These are phyloP conservation scores for Aspergillus versicolor DNA, from an alignment of 2,329 filamentous ascomycete species.

Conservation along the genomic window DNA sequence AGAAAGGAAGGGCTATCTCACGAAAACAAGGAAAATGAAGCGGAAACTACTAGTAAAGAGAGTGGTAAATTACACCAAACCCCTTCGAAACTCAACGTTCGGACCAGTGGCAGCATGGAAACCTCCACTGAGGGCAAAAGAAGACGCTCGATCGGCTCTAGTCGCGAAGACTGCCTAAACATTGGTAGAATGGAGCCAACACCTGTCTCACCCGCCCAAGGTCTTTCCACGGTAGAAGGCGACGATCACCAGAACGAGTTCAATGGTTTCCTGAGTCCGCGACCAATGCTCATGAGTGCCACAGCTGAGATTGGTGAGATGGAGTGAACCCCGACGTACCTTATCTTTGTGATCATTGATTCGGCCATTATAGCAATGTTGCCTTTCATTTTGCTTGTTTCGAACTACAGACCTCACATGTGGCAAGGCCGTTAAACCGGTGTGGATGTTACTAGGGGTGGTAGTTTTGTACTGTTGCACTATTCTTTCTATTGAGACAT, in stretches of 20 bases:
- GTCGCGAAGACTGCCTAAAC: slow-evolving; percentile 16
- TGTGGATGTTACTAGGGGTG: not conserved
- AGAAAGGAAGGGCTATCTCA: slow-evolving; percentile 32
- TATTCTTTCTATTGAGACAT: slow-evolving; percentile 5
- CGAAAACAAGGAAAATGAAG: slow-evolving; percentile 24
- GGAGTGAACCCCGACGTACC: slow-evolving; percentile 9
- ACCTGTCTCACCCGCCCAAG: slow-evolving; percentile 21
- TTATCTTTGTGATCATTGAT: slow-evolving; percentile 11
- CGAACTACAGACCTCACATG: not conserved
- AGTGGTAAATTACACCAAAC: slow-evolving; percentile 17
- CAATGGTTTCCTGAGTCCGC: slow-evolving; percentile 21
- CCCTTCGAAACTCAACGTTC: slow-evolving; percentile 20
- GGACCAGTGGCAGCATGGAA: slow-evolving; percentile 21
- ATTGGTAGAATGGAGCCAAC: slow-evolving; percentile 18
- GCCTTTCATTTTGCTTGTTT: slow-evolving; percentile 1
- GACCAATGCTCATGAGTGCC: slow-evolving; percentile 9
- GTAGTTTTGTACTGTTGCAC: slow-evolving; percentile 3
- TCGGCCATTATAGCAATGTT: slow-evolving; percentile 1
- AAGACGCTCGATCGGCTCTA: slow-evolving; percentile 22
- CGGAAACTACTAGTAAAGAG: slow-evolving; percentile 19
- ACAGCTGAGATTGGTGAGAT: slow-evolving; percentile 15
- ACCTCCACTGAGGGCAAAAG: slow-evolving; percentile 25
- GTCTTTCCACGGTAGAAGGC: slow-evolving; percentile 17
- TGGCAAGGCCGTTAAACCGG: not conserved
- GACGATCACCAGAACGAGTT: slow-evolving; percentile 15